Percentiles rank a stretch among this genome's conserved stretches.
These are phyloP conservation scores for Penicillium sp. DNA, from an alignment of 2,329 filamentous ascomycete species.

Conservation along the genomic window DNA sequence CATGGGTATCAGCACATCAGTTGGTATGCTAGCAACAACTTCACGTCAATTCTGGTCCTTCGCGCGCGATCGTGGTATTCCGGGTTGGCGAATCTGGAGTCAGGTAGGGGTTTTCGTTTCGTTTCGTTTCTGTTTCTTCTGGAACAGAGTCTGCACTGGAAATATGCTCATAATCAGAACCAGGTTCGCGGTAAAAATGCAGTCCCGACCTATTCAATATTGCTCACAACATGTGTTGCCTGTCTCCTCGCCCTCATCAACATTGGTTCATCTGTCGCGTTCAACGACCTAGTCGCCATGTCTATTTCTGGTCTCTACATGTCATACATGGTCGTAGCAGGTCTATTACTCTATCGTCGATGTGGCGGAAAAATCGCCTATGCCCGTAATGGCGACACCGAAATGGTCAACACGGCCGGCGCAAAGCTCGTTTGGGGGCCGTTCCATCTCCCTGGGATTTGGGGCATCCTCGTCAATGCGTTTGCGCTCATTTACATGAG, in stretches of 20 bases:
- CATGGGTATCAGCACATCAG: constrained; percentile 35
- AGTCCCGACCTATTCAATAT: constrained; percentile 31
- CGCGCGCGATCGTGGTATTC: constrained; percentile 31
- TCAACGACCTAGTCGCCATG: constrained; percentile 41
- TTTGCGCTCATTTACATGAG: constrained; percentile 52
- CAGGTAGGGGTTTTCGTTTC: constrained; percentile 21
- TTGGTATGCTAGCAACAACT: constrained; percentile 48
- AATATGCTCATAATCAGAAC: not conserved
- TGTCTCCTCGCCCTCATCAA: constrained; percentile 40
- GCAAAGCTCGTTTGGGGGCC: constrained; percentile 36
- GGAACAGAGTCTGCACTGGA: not conserved
- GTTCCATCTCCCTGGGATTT: constrained; percentile 34
- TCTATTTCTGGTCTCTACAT: constrained; percentile 36
- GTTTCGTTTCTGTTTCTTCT: constrained; percentile 3
- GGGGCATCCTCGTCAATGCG: constrained; percentile 48
- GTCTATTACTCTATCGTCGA: constrained; percentile 34
- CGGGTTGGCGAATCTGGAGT: constrained; percentile 34
- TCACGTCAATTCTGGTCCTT: constrained; percentile 45
- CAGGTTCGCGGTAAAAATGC: constrained; percentile 26
- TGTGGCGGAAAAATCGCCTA: constrained; percentile 25
- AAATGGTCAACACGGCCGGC: constrained; percentile 30
- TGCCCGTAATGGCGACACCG: constrained; percentile 20
- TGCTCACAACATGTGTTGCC: constrained; percentile 31
- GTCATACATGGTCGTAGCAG: constrained; percentile 35
- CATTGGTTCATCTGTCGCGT: constrained; percentile 35